Evolutionary conservation across 805 yeast species (phyloP), one percentile per base, ranked within the genome.

Genomic region (Saccharomyces jurei): DNA sequence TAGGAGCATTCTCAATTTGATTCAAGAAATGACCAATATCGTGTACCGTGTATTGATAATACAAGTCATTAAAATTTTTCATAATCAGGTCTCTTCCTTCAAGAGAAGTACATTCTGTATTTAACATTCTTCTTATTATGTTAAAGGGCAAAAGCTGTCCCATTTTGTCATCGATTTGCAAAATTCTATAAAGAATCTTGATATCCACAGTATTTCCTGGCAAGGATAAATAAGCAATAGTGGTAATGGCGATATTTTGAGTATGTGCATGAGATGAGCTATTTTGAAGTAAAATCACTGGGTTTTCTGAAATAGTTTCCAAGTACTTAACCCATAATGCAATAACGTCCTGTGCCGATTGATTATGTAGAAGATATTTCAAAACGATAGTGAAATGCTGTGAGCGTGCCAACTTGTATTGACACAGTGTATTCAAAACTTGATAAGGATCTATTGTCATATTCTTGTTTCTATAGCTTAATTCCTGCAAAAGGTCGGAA

Each of bases 281-380:
- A 29, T 53, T 52, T 25, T 55, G 31, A 14, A 44, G 41, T 11
- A 17, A 9, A 8, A 53, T 17, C 52, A 53, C 51, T 22, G 60
- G 60, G 50, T 60, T 63, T 29, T 56, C 57, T 4, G 59, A 56
- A 6, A 59, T 50, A 2, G 51, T 53, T 32, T 64, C 64, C 41
- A 68, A 53, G 52, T 60, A 68, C 48, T 61, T 66, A 3, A 68
- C 63, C 71, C 71, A 68, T n/a, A 67, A 54, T 2, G 66, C 65
- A 52, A 68, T 58, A 2, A 61, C 69, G 50, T 67, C 71, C 50
- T 66, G 63, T 10, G 61, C 60, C 27, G 53, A 51, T 6, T 56
- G 59, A 6, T 59, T 48, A 2, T 27, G n/a, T 17, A 68, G 36
- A 25, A 63, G 58, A 32, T 63, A 49, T 48, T 57, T 58, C 56